A percentile compares a stretch with the other conserved stretches of the same genome.
phyloP scores from a whole-genome alignment of 495 filamentous ascomycete species.

The Peziza echinospora region DNA sequence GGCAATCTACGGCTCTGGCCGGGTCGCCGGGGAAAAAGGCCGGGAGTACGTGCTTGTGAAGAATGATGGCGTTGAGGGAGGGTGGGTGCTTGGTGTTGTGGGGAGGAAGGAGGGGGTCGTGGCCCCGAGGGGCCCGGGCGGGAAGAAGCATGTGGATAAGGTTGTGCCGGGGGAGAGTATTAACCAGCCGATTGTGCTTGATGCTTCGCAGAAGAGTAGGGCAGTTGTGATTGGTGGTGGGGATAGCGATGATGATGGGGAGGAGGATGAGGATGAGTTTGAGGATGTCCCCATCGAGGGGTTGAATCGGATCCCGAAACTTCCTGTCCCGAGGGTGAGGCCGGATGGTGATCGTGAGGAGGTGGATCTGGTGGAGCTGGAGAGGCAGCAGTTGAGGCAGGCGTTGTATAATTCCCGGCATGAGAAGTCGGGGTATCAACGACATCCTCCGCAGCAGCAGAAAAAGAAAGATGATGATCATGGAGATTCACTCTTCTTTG shows the following conservation, averaged over 20 bases:
- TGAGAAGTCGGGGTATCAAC: constrained; percentile 6
- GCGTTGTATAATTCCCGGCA: constrained; percentile 24
- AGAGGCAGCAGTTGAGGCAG: constrained; percentile 21
- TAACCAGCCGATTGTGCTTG: constrained; percentile 72
- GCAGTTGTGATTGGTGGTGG: constrained; percentile 27
- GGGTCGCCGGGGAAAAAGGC: constrained; percentile 75
- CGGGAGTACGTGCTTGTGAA: constrained; percentile 91
- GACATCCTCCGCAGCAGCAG: background rate
- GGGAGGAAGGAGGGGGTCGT: constrained; percentile 46
- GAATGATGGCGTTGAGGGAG: constrained; percentile 82
- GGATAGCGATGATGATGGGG: constrained; percentile 31
- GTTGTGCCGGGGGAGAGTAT: background rate
- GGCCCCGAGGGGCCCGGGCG: background rate
- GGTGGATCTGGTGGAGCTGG: constrained; percentile 22
- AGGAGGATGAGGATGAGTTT: constrained; percentile 49
- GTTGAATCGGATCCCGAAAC: constrained; percentile 65
- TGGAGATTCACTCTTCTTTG: constrained; percentile 47
- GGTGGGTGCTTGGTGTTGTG: constrained; percentile 92
- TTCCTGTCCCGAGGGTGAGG: constrained; percentile 6
- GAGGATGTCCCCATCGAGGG: constrained; percentile 94
- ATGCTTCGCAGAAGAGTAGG: constrained; percentile 33
- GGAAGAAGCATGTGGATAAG: background rate
- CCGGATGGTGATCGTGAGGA: too few relatives aligned
- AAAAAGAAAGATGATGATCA: constrained; percentile 15
- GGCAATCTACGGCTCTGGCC: constrained; percentile 5